A percentile compares a stretch with the other conserved stretches of the same genome.
phyloP scores from a whole-genome alignment of 139 green algal species.

The Chlamydomonas incerta region DNA sequence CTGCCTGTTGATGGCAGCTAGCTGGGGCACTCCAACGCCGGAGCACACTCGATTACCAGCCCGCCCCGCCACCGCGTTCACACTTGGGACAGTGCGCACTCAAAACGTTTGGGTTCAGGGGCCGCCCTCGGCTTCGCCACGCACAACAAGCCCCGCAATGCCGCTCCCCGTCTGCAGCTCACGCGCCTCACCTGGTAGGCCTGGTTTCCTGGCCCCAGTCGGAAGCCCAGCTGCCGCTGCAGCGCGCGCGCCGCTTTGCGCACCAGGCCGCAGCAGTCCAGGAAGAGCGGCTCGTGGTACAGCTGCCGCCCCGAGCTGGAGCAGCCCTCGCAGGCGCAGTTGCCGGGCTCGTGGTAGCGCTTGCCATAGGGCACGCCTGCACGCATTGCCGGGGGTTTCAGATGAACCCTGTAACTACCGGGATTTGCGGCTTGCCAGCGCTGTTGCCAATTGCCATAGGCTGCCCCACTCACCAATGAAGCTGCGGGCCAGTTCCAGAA shows the following conservation, averaged over 20 bases:
- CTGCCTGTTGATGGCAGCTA: no score
- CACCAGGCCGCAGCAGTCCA: conserved; percentile 63
- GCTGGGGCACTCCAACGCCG: no score
- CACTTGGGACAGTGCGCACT: no score
- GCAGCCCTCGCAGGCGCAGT: conserved; percentile 57
- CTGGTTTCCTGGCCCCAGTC: conserved; percentile 55
- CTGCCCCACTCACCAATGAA: conserved; percentile 7
- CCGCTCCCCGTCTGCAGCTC: no score
- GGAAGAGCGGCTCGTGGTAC: conserved; percentile 44
- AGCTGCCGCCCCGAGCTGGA: conserved; percentile 45
- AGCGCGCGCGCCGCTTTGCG: conserved; percentile 34
- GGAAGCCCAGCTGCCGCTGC: conserved; percentile 51
- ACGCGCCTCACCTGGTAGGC: conserved; percentile 47
- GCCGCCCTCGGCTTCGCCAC: no score
- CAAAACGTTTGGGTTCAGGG: no score
- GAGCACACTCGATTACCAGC: no score
- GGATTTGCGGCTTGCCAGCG: no score
- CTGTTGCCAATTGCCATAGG: no score
- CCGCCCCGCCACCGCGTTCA: no score
- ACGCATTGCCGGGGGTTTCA: not conserved
- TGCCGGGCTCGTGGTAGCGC: conserved; percentile 10
- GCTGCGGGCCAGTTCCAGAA: not conserved
- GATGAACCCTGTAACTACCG: no score
- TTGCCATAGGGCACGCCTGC: conserved; percentile 39
- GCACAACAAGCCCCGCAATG: no score